phyloP scores from a whole-genome alignment of 495 filamentous ascomycete genomes.

The Penicillium robsamsonii region DNA sequence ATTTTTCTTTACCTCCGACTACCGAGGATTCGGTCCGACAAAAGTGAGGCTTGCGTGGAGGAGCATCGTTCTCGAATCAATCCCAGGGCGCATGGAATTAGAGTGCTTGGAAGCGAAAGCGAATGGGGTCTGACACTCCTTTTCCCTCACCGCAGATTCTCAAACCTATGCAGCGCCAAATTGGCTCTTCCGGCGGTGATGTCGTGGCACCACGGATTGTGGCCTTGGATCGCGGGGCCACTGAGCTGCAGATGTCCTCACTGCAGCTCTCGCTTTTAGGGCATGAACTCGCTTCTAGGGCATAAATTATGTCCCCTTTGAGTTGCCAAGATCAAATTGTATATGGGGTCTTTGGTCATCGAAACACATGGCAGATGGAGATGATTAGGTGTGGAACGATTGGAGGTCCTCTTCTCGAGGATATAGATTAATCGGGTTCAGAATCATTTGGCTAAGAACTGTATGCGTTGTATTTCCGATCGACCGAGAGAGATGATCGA shows the following conservation, averaged over 20 bases:
- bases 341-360: neutral
- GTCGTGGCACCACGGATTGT: slow-evolving; percentile 43
- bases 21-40: slow-evolving; percentile 8
- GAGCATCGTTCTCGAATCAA: slow-evolving; percentile 17
- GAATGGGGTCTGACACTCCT: slow-evolving; percentile 12
- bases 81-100: neutral
- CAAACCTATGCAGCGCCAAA: slow-evolving; percentile 22
- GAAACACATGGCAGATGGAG: slow-evolving; percentile 22
- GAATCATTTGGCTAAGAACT: neutral
- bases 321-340: slow-evolving; percentile 6
- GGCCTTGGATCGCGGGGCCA: slow-evolving; percentile 18
- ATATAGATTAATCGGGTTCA: neutral
- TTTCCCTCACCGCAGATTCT: slow-evolving; percentile 14
- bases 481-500: neutral
- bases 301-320: neutral
- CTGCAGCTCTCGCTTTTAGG: slow-evolving; percentile 27
- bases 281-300: slow-evolving; percentile 17
- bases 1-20: neutral
- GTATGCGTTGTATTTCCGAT: slow-evolving; percentile 1
- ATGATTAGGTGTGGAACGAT: neutral
- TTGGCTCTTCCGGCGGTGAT: slow-evolving; percentile 34
- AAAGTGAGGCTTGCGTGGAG: slow-evolving; percentile 29
- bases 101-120: neutral
- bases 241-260: slow-evolving; percentile 17
- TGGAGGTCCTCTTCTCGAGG: neutral